phyloP scores from a whole-genome alignment of 768 basidiomycete genomes.

The Lyophyllum atratum region DNA sequence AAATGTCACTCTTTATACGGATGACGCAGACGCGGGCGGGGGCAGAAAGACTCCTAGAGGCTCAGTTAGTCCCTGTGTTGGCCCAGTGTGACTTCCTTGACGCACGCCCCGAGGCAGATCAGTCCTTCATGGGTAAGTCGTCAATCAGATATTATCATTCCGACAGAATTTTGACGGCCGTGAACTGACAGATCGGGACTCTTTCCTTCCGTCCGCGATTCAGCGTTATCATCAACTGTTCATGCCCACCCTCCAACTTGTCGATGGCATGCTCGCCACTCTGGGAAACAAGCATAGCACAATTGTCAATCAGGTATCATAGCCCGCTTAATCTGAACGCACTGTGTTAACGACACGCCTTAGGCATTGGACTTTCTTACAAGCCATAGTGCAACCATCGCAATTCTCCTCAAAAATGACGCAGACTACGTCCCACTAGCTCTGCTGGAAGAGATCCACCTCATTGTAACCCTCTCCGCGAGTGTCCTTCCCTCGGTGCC shows the following conservation, averaged over 20 bases:
- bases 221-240: constrained; percentile 91
- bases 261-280: constrained; percentile 76
- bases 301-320: constrained; percentile 64
- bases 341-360: neutral
- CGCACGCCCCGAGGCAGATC: constrained; percentile 80
- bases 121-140: constrained; percentile 74
- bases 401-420: constrained; percentile 80
- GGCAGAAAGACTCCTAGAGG: constrained; percentile 82
- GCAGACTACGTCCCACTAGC: constrained; percentile 60
- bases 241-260: constrained; percentile 83
- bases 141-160: neutral
- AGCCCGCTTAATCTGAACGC: neutral
- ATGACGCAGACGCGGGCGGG: constrained; percentile 83
- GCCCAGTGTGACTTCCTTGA: constrained; percentile 88
- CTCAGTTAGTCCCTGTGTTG: constrained; percentile 71
- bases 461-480: constrained; percentile 73
- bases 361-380: constrained; percentile 82
- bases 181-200: constrained; percentile 64
- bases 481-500: constrained; percentile 72
- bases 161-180: constrained; percentile 3
- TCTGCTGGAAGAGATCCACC: constrained; percentile 76
- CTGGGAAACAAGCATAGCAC: constrained; percentile 69
- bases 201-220: constrained; percentile 86
- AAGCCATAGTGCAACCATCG: constrained; percentile 80
- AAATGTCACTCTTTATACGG: constrained; percentile 86